Base-by-base conservation (phyloP, 495 filamentous ascomycete species). In the Penicillium soppii region DNA sequence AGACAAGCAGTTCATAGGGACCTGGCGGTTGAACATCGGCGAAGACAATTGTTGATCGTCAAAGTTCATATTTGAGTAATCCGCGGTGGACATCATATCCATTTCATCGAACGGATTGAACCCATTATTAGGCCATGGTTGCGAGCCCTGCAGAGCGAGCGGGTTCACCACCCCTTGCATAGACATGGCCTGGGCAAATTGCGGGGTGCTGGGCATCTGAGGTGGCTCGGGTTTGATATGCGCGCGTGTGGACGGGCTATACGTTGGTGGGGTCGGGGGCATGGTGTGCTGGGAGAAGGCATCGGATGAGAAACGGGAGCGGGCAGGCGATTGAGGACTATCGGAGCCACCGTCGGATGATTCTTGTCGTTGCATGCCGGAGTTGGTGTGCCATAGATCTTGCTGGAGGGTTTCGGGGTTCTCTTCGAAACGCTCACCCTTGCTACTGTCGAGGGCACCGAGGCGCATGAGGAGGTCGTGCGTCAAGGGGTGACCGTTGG, bases 401-500 rank as follows among this genome's bases (percentile, higher is more conserved):
- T 77, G 77, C 54, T 83, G 83, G 65, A 87, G 67, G 15, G 65
- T 54, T 15, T 76, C 70, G 40, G 73, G 68, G 59, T 80, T 76
- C 32, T 85, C 83, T 53, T 87, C 82, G 51, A 85, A 85, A 5
- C 62, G 71, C 43, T 83, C 82, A 54, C 75, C 67, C 38, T 78
- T 77, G 58, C 59, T 49, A 17, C 72, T 59, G 35, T 77, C 76
- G 21, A 86, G 66, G 2, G 81, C 75, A 29, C 81, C 81, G 4
- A 87, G 72, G 16, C 78, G 69, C 19, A 79, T 80, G 7, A 87
- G 72, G 7, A 87, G 76, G 53, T 87, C 82, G 67, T 87, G 84
- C 1, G 82, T 87, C 21, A 84, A 77, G 5, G 84, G 84, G 52
- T 83, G 77, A 5, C 84, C 84, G 41, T 75, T 78, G 17, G 71